These are phyloP conservation scores for Lepidium sativum DNA, from an alignment of 345 rosid species.

Conservation along the genomic window DNA sequence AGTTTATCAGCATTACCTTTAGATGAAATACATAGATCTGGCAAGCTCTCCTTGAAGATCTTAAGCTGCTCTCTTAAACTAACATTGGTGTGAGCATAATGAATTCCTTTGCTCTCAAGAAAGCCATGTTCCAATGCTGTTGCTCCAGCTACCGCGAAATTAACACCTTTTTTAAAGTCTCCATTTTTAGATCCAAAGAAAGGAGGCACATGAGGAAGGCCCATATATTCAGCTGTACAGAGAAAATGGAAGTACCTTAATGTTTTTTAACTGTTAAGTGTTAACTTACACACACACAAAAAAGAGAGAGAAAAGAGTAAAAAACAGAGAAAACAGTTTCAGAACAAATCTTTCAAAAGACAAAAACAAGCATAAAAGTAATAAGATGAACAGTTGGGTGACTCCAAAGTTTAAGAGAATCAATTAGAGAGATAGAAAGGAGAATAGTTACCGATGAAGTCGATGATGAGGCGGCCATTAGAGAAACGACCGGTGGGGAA, in stretches of 20 bases:
- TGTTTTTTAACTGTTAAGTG: not conserved
- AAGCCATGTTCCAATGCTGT: constrained; percentile 30
- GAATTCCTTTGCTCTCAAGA: constrained; percentile 28
- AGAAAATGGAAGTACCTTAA: not conserved
- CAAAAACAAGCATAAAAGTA: not conserved
- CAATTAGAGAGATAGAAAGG: not conserved
- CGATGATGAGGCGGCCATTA: constrained; percentile 47
- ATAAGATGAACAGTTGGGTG: not conserved
- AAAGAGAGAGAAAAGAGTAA: not conserved
- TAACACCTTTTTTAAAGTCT: constrained; percentile 33
- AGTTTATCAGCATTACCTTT: constrained; percentile 11
- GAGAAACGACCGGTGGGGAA: constrained; percentile 41
- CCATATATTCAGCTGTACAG: constrained; percentile 36
- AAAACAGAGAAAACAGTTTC: not conserved
- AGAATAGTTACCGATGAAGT: constrained; percentile 36
- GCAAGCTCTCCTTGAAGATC: constrained; percentile 30
- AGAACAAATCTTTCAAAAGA: not conserved
- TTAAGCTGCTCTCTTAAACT: constrained; percentile 34
- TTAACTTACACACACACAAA: not conserved
- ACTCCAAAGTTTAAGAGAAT: not conserved
- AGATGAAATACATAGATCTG: constrained; percentile 26
- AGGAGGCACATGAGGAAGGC: constrained; percentile 36
- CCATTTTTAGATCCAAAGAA: constrained; percentile 24
- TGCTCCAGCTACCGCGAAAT: constrained; percentile 51
- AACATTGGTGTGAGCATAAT: constrained; percentile 3